These are phyloP conservation scores for Thielaviopsis musarum DNA, from an alignment of 2,329 filamentous ascomycete species.

Conservation along the genomic window DNA sequence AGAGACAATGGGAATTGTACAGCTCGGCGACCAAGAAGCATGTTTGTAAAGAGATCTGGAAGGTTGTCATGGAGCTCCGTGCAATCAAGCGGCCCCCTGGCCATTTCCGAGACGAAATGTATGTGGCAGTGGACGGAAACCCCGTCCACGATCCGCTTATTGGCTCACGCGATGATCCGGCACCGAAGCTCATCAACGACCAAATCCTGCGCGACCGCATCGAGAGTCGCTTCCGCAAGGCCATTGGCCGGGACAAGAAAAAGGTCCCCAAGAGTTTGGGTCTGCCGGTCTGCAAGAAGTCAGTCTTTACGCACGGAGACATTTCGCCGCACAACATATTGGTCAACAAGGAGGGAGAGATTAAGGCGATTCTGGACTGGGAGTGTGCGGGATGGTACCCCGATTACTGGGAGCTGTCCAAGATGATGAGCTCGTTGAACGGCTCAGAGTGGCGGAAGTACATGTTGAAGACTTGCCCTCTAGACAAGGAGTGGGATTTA, in stretches of 20 bases:
- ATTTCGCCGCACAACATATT: constrained; percentile 21
- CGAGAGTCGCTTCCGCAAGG: constrained; percentile 12
- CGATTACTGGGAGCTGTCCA: constrained; percentile 20
- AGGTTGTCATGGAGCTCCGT: not conserved
- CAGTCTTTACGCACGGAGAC: constrained; percentile 21
- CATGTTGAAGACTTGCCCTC: constrained; percentile 3
- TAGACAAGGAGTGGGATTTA: not conserved
- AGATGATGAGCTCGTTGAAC: constrained; percentile 12
- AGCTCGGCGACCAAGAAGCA: not conserved
- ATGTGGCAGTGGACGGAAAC: constrained; percentile 1
- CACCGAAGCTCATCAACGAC: not conserved
- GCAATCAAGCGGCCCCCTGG: not conserved
- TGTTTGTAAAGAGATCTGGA: constrained; percentile 1
- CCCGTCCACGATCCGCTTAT: not conserved
- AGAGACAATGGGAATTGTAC: not conserved
- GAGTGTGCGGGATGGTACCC: constrained; percentile 22
- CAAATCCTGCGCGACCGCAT: not conserved
- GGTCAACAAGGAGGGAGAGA: constrained; percentile 21
- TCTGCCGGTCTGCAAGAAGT: constrained; percentile 15
- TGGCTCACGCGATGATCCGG: not conserved
- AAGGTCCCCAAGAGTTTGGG: not conserved
- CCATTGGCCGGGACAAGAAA: constrained; percentile 3
- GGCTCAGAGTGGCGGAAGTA: not conserved
- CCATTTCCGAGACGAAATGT: constrained; percentile 3
- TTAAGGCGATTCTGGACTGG: constrained; percentile 46